A percentile compares a stretch with the other conserved stretches of the same genome.
These are phyloP conservation scores for Aquilaria sinensis DNA, from an alignment of 345 rosid genomes.

Conservation along the genomic window DNA sequence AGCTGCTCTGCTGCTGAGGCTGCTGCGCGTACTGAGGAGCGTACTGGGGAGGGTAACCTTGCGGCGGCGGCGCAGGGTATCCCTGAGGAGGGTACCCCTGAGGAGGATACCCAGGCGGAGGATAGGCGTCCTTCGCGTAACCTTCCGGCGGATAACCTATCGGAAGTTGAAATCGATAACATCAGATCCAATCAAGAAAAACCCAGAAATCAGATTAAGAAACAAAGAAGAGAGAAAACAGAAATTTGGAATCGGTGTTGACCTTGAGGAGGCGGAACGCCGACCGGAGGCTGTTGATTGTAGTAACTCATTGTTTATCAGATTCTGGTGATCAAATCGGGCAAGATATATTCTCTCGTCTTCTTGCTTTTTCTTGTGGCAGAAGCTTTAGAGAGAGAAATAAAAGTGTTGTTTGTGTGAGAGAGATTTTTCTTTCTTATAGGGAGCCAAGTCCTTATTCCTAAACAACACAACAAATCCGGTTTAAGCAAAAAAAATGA, in stretches of 20 bases:
- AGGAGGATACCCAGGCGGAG: conserved; percentile 57
- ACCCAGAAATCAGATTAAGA: neutral
- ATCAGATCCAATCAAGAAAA: conserved; percentile 3
- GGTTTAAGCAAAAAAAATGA: too few relatives aligned
- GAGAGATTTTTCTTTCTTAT: too few relatives aligned
- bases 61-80: conserved; percentile 45
- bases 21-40: conserved; percentile 75
- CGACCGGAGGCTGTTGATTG: conserved; percentile 84
- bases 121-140: conserved; percentile 73
- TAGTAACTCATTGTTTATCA: conserved; percentile 58
- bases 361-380: too few relatives aligned
- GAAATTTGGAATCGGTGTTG: neutral
- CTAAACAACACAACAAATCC: too few relatives aligned
- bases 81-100: conserved; percentile 51
- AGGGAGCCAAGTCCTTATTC: too few relatives aligned
- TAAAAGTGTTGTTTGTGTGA: too few relatives aligned
- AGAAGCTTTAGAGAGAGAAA: too few relatives aligned
- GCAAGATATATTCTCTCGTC: too few relatives aligned
- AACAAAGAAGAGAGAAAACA: neutral
- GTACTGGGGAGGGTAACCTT: conserved; percentile 62
- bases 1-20: conserved; percentile 34
- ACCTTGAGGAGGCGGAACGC: conserved; percentile 97
- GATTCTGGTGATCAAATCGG: too few relatives aligned
- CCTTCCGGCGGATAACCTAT: conserved; percentile 93
- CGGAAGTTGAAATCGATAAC: conserved; percentile 4